Evolutionary conservation across 75 land plant genomes (phyloP), one percentile per base, ranked within the genome.

Genomic region (Pinus taeda): DNA sequence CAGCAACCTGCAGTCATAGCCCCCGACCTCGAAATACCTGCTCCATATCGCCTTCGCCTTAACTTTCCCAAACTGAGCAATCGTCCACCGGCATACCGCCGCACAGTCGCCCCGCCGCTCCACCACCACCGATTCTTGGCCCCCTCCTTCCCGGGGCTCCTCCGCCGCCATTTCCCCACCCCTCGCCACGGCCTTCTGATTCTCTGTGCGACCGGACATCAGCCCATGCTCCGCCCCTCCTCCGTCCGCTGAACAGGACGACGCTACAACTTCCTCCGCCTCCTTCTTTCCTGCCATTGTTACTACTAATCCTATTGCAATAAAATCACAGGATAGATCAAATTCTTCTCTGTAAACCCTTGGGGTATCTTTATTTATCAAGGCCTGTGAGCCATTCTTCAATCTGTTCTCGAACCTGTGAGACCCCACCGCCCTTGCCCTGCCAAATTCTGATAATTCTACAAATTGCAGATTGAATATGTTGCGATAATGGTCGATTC

Each of bases 1-100:
- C 39, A 84, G 78, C 26, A 86, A 73, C 36, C 88, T 79, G 77
- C 88, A 86, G 63, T 86, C 88, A 55, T 83, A 86, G 15, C 88
- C 88, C 55, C 88, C 86, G 37, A 86, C 88, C 71, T 86, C 86
- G 71, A 86, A 86, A 73, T 86, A 84, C 42, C 79, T 81, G 77
- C 88, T 86, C 88, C 88, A 86, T 66, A 86, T 21, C 4, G 88
- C 83, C 24, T 84, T 82, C 24, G 88, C 88, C 78, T 86, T 86
- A 56, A 86, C 83, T 49, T 78, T 86, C n/a, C 80, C 67, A 57
- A 86, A 84, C 65, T 86, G 88, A 5, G 60, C 70, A 36, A 86
- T 86, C 20, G 87, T 86, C 88, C 88, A 86, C 71, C 81, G 84
- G 62, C 88, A 86, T 18, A 75, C 79, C 15, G 85, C 88, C 8